These are phyloP conservation scores for Eucalyptus guilfoylei DNA, from an alignment of 345 rosid species.

Conservation along the genomic window DNA sequence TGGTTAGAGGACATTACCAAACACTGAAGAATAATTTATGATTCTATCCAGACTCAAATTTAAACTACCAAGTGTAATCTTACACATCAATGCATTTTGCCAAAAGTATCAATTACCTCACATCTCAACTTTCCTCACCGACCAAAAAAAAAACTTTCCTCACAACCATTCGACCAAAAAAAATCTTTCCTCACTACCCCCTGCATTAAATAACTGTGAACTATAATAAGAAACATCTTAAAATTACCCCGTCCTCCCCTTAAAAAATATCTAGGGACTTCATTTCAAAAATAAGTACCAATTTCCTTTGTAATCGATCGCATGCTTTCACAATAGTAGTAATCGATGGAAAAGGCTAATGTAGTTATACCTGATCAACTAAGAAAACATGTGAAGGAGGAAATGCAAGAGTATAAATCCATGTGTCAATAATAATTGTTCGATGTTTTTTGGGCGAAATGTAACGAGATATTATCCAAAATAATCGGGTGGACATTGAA, in stretches of 20 bases:
- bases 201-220: not conserved
- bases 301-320: not conserved
- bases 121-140: not conserved
- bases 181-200: not conserved
- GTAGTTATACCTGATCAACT: not conserved
- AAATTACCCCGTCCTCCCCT: not conserved
- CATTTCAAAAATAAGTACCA: not conserved
- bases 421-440: not conserved
- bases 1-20: not conserved
- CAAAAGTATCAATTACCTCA: not conserved
- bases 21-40: not conserved
- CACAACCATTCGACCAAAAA: not conserved
- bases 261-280: not conserved
- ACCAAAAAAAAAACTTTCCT: not conserved
- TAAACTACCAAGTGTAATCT: accelerated
- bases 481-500: not conserved
- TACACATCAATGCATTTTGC: not conserved
- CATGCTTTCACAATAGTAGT: not conserved
- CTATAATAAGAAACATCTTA: not conserved
- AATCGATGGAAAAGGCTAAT: not conserved
- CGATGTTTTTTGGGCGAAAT: not conserved
- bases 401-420: not conserved
- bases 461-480: not conserved
- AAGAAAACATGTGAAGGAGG: not conserved
- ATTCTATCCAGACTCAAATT: not conserved